Conservation (phyloP, 2,329 filamentous ascomycete genomes). For the Cladophialophora psammophila region DNA sequence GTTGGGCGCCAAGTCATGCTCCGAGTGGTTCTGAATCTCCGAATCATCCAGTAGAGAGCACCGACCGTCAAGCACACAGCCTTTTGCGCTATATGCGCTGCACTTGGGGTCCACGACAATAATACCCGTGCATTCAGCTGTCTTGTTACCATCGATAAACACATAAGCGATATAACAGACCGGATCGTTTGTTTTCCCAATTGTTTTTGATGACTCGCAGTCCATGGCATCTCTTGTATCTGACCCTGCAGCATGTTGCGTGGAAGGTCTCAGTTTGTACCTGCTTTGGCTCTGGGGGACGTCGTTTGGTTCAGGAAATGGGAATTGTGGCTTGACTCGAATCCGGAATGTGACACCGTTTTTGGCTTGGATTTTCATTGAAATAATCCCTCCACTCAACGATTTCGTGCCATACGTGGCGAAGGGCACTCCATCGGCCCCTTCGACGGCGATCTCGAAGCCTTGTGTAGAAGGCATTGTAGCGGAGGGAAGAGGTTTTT, state of each 20-base stretch:
- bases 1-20: background rate
- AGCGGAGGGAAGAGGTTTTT: background rate
- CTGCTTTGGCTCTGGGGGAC: background rate
- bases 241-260: background rate
- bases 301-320: slow-evolving; percentile 11
- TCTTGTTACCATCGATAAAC: slow-evolving; percentile 30
- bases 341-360: slow-evolving; percentile 25
- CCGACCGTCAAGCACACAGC: slow-evolving; percentile 12
- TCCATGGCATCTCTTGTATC: background rate
- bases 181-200: background rate
- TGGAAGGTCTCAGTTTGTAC: slow-evolving; percentile 20
- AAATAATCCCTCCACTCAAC: slow-evolving; percentile 3
- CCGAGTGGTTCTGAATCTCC: background rate
- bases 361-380: slow-evolving; percentile 19
- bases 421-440: slow-evolving; percentile 18
- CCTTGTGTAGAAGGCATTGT: slow-evolving; percentile 25
- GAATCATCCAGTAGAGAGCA: background rate
- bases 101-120: slow-evolving; percentile 5
- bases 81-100: background rate
- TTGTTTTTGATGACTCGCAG: background rate
- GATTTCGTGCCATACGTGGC: slow-evolving; percentile 26
- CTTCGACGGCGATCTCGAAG: slow-evolving; percentile 21
- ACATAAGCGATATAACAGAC: slow-evolving; percentile 21
- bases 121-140: slow-evolving; percentile 14
- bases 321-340: slow-evolving; percentile 20